These are phyloP conservation scores for Theileria luwenshuni DNA, from an alignment of 169 alveolate species.

Conservation along the genomic window DNA sequence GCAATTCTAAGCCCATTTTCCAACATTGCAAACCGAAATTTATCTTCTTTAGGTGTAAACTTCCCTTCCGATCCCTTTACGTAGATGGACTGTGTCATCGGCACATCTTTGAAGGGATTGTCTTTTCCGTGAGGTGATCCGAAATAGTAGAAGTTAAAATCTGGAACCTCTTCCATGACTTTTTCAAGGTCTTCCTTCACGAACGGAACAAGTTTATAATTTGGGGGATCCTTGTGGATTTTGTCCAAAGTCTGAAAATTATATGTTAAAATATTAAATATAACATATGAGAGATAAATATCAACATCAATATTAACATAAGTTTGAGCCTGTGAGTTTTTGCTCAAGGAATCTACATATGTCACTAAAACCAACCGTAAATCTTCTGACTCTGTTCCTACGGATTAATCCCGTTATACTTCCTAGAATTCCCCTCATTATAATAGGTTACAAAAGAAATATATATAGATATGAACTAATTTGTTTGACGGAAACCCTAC, in stretches of 20 bases:
- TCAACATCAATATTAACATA: slow-evolving; percentile 1
- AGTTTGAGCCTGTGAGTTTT: background rate
- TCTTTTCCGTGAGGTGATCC: slow-evolving; percentile 66
- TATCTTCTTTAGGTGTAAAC: slow-evolving; percentile 69
- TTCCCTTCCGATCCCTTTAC: slow-evolving; percentile 69
- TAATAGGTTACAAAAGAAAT: slow-evolving; percentile 3
- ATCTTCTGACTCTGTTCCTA: background rate
- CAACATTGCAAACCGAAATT: slow-evolving; percentile 80
- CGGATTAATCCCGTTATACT: background rate
- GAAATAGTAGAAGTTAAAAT: slow-evolving; percentile 79
- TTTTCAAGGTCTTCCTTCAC: slow-evolving; percentile 76
- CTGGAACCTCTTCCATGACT: slow-evolving; percentile 79
- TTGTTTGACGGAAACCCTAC: slow-evolving; percentile 7
- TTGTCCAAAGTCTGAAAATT: slow-evolving; percentile 16
- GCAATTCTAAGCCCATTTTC: slow-evolving; percentile 84
- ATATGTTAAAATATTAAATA: slow-evolving; percentile 5
- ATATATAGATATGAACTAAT: background rate
- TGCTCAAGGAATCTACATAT: too few species aligned
- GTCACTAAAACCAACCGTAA: slow-evolving; percentile 6
- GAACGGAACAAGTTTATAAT: slow-evolving; percentile 69
- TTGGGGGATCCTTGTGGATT: slow-evolving; percentile 64
- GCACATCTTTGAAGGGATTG: slow-evolving; percentile 76
- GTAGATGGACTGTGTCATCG: slow-evolving; percentile 71
- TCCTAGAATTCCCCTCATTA: slow-evolving; percentile 4
- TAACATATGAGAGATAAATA: slow-evolving; percentile 22